Conservation (phyloP, 1,139 yeast genomes). For the Wickerhamomyces sp. region DNA sequence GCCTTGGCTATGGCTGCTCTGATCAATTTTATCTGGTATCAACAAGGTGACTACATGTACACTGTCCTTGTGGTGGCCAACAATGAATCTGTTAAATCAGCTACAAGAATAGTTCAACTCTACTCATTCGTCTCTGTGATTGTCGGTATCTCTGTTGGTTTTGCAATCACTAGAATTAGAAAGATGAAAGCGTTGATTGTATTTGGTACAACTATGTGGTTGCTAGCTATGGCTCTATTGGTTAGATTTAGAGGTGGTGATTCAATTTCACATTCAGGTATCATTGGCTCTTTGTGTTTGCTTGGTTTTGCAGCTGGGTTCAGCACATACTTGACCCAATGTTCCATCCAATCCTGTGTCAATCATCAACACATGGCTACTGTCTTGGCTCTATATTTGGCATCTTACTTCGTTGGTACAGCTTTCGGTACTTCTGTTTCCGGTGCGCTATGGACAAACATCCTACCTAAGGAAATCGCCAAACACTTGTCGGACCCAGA, state of each 20-base stretch:
- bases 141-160: constrained; percentile 52
- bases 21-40: constrained; percentile 54
- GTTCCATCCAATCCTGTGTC: constrained; percentile 55
- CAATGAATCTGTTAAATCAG: constrained; percentile 49
- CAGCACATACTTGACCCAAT: constrained; percentile 44
- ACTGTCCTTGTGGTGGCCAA: constrained; percentile 58
- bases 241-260: constrained; percentile 47
- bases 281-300: constrained; percentile 57
- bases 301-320: constrained; percentile 72
- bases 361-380: constrained; percentile 56
- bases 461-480: constrained; percentile 32
- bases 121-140: constrained; percentile 64
- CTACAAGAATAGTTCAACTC: constrained; percentile 56
- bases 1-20: constrained; percentile 49
- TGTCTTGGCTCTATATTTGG: constrained; percentile 46
- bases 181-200: constrained; percentile 55
- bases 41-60: constrained; percentile 65
- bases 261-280: constrained; percentile 41
- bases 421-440: constrained; percentile 34
- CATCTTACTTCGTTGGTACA: constrained; percentile 50
- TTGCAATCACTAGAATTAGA: constrained; percentile 43
- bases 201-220: constrained; percentile 49
- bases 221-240: constrained; percentile 52
- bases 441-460: constrained; percentile 58
- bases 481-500: constrained; percentile 20